Conservation (phyloP, 345 rosid species). For the Rhizophora apiculata region DNA sequence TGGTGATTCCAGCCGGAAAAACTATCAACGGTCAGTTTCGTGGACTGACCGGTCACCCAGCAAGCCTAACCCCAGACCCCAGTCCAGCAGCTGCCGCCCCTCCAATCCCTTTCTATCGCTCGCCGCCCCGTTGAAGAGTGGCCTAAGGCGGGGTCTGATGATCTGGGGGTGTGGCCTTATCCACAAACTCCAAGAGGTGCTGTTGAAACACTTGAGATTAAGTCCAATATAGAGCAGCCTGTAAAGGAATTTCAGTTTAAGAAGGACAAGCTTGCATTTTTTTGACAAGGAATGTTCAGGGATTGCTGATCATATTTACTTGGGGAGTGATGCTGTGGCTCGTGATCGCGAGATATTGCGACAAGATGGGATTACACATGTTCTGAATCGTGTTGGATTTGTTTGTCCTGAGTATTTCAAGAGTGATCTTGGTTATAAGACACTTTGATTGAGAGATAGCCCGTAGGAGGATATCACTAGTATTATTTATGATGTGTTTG, state of each 20-base stretch:
- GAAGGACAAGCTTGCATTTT: slow-evolving; percentile 64
- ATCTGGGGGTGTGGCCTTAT: slow-evolving; percentile 74
- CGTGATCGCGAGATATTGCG: slow-evolving; percentile 56
- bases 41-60: slow-evolving; percentile 62
- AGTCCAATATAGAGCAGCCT: slow-evolving; percentile 27
- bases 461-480: slow-evolving; percentile 73
- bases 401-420: slow-evolving; percentile 75
- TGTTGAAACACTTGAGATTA: slow-evolving; percentile 20
- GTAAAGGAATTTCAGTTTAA: slow-evolving; percentile 52
- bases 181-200: slow-evolving; percentile 61
- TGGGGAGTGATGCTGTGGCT: slow-evolving; percentile 74
- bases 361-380: slow-evolving; percentile 68
- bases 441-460: slow-evolving; percentile 67
- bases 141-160: slow-evolving; percentile 71
- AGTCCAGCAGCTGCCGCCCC: slow-evolving; percentile 47
- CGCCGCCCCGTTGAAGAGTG: slow-evolving; percentile 57
- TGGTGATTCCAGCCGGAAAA: slow-evolving; percentile 33
- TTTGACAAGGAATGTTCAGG: slow-evolving; percentile 68
- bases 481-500: slow-evolving; percentile 68
- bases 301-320: slow-evolving; percentile 59
- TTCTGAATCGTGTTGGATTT: slow-evolving; percentile 68
- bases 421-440: slow-evolving; percentile 66
- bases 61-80: slow-evolving; percentile 41
- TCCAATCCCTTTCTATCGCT: slow-evolving; percentile 52
- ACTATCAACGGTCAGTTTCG: slow-evolving; percentile 57